Conservation (phyloP, 2,329 filamentous ascomycete species). For the Phialophora verrucosa region DNA sequence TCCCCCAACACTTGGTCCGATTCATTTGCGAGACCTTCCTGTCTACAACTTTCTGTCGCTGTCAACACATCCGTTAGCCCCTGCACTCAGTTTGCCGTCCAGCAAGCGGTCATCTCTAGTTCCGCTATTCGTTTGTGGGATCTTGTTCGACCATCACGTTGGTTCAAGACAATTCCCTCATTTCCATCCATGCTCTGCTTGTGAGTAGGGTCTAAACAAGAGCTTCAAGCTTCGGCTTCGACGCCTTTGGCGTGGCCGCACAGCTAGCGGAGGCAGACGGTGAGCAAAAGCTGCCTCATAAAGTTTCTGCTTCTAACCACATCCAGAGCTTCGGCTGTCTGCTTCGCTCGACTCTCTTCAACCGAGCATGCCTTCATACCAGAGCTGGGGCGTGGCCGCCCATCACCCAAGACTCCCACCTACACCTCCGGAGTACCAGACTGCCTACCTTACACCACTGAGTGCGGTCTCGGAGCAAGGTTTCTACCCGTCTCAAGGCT, state of each 20-base stretch:
- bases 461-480: slow-evolving; percentile 36
- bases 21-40: slow-evolving; percentile 14
- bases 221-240: slow-evolving; percentile 34
- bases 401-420: slow-evolving; percentile 38
- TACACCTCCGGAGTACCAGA: slow-evolving; percentile 40
- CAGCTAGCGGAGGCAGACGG: slow-evolving; percentile 32
- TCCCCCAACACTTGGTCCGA: slow-evolving; percentile 38
- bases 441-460: slow-evolving; percentile 38
- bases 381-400: slow-evolving; percentile 36
- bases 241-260: slow-evolving; percentile 35
- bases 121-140: slow-evolving; percentile 3
- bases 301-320: slow-evolving; percentile 8
- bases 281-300: slow-evolving; percentile 20
- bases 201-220: slow-evolving; percentile 23
- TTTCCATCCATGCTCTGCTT: slow-evolving; percentile 30
- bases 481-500: slow-evolving; percentile 47
- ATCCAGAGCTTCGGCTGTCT: slow-evolving; percentile 32
- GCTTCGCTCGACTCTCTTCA: slow-evolving; percentile 27
- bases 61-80: neutral
- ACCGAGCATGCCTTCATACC: slow-evolving; percentile 39
- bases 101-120: neutral
- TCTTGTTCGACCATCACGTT: slow-evolving; percentile 5
- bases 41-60: slow-evolving; percentile 15
- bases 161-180: slow-evolving; percentile 4
- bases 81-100: slow-evolving; percentile 1